Percentiles rank a stretch among this genome's conserved stretches.
Evolutionary conservation across 805 yeast species (phyloP).

Genomic region (Gaillardinia entomophila): DNA sequence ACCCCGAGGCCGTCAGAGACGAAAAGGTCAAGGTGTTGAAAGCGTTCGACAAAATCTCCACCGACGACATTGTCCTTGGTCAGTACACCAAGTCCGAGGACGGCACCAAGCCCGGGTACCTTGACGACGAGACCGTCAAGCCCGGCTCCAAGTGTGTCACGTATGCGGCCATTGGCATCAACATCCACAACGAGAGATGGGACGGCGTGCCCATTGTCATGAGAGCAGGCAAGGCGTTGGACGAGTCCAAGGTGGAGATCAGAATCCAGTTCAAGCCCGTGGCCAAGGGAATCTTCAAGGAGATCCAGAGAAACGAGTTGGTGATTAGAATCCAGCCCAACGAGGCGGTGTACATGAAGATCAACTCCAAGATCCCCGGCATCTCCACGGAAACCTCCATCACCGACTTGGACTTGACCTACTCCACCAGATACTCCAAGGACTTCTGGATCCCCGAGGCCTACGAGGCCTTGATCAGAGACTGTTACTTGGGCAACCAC

Average conservation of each 20-base stretch:
- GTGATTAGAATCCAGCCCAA: slow-evolving; percentile 92
- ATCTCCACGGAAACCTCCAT: slow-evolving; percentile 73
- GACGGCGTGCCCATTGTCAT: slow-evolving; percentile 94
- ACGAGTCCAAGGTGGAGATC: slow-evolving; percentile 91
- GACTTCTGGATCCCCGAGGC: slow-evolving; percentile 97
- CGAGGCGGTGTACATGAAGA: slow-evolving; percentile 89
- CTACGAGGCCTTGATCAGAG: slow-evolving; percentile 91
- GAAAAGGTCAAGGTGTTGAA: slow-evolving; percentile 92
- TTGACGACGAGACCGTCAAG: slow-evolving; percentile 88
- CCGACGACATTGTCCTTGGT: slow-evolving; percentile 69
- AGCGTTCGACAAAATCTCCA: slow-evolving; percentile 65
- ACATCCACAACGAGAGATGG: slow-evolving; percentile 93
- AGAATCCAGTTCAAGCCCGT: slow-evolving; percentile 88
- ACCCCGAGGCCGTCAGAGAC: slow-evolving; percentile 91
- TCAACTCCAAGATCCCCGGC: slow-evolving; percentile 93
- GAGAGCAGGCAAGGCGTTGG: slow-evolving; percentile 97
- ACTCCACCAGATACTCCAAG: slow-evolving; percentile 66
- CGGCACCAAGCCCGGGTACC: slow-evolving; percentile 83
- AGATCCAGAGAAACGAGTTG: slow-evolving; percentile 85
- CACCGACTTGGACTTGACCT: slow-evolving; percentile 88
- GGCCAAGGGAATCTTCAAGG: slow-evolving; percentile 73
- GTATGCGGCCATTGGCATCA: slow-evolving; percentile 76
- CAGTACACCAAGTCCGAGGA: slow-evolving; percentile 84
- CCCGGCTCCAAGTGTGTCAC: slow-evolving; percentile 83
- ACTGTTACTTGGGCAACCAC: slow-evolving; percentile 86